Conservation (phyloP, 352 stramenopile genomes). For the Pythium folliculosum region DNA sequence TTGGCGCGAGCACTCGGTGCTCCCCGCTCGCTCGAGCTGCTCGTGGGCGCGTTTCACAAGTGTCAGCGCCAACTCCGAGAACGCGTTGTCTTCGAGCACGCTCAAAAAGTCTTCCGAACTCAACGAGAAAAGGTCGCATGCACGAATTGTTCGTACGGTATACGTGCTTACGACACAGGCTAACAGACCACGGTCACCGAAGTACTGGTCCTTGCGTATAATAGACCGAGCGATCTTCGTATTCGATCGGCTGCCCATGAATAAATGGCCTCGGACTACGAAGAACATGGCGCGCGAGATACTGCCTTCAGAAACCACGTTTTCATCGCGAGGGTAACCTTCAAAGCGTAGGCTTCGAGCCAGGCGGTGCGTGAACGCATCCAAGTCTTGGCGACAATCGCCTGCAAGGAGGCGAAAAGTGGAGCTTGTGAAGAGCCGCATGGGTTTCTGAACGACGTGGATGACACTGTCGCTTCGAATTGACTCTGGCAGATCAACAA, state of each 20-base stretch:
- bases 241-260: conserved; percentile 10
- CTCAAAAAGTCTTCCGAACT: conserved; percentile 24
- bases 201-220: conserved; percentile 31
- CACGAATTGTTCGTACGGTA: conserved; percentile 22
- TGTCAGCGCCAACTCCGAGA: conserved; percentile 14
- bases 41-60: conserved; percentile 17
- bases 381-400: conserved; percentile 8
- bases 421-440: conserved; percentile 19
- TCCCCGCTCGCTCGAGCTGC: neutral
- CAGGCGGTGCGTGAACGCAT: conserved; percentile 11
- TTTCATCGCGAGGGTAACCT: conserved; percentile 32
- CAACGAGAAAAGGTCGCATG: conserved; percentile 29
- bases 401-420: conserved; percentile 26
- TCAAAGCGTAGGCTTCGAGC: conserved; percentile 28
- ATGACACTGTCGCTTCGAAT: conserved; percentile 21
- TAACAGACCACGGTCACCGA: conserved; percentile 29
- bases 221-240: conserved; percentile 1
- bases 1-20: conserved; percentile 10
- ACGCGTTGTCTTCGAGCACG: conserved; percentile 17
- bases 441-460: conserved; percentile 18
- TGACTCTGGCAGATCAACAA: conserved; percentile 25
- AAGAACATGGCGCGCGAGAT: conserved; percentile 35
- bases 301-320: conserved; percentile 28
- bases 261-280: conserved; percentile 29
- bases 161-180: conserved; percentile 19